Percentiles rank a stretch among this genome's conserved stretches.
Conservation (phyloP, 1,284 basidiomycete genomes). For the Marasmius fiardii region DNA sequence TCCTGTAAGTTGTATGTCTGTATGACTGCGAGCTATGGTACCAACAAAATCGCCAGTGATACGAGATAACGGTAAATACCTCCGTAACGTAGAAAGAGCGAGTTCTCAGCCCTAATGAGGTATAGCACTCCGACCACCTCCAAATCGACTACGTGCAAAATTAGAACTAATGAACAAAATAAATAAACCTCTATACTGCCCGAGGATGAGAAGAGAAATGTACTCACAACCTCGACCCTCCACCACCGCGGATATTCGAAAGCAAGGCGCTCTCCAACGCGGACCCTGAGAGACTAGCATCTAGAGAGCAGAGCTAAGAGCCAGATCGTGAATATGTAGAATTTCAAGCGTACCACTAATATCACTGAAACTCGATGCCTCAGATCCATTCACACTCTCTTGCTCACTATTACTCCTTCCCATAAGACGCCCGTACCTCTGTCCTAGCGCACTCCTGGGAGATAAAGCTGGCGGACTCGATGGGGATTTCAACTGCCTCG, state of each 20-base stretch:
- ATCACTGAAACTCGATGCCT: constrained; percentile 80
- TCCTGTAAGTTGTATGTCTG: no score
- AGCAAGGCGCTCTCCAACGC: constrained; percentile 72
- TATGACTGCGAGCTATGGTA: no score
- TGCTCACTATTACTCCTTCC: constrained; percentile 46
- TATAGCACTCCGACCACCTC: constrained; percentile 2
- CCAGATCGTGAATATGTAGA: neutral
- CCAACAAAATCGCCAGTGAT: no score
- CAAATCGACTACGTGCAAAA: constrained; percentile 17
- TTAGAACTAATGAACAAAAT: constrained; percentile 8
- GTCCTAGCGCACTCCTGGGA: constrained; percentile 45
- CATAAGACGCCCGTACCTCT: constrained; percentile 41
- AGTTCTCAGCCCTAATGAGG: neutral
- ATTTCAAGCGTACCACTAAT: constrained; percentile 57
- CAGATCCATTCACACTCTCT: constrained; percentile 63
- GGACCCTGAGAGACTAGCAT: constrained; percentile 69
- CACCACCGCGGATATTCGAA: constrained; percentile 56
- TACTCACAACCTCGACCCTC: constrained; percentile 52
- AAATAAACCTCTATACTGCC: constrained; percentile 7
- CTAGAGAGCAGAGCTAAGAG: constrained; percentile 27
- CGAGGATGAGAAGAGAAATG: neutral
- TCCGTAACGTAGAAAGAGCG: no score
- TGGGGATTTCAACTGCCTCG: constrained; percentile 52
- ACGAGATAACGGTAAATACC: no score
- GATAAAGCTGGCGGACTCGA: constrained; percentile 58